Percentiles rank a stretch among this genome's conserved stretches.
phyloP scores from a whole-genome alignment of 352 stramenopile genomes.

The Pythium sukuiense region DNA sequence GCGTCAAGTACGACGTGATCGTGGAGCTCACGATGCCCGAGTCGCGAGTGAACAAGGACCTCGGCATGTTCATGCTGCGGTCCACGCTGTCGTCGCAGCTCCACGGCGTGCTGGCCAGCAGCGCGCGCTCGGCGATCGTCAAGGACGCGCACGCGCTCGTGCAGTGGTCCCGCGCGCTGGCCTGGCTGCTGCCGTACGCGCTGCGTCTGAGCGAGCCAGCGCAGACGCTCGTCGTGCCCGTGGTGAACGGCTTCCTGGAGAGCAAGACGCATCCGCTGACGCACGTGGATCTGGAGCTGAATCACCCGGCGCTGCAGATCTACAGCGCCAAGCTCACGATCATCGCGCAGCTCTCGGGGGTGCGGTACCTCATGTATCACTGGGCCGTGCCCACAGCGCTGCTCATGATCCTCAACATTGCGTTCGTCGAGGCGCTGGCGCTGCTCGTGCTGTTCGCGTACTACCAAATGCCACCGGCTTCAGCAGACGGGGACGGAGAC shows the following conservation, averaged over 20 bases:
- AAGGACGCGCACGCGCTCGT: conserved; percentile 62
- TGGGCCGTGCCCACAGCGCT: conserved; percentile 72
- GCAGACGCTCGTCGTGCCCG: conserved; percentile 50
- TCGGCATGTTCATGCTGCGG: conserved; percentile 80
- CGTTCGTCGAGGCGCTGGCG: conserved; percentile 64
- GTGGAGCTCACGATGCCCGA: conserved; percentile 72
- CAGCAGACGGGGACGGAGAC: conserved; percentile 2
- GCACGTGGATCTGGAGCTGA: conserved; percentile 51
- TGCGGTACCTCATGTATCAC: conserved; percentile 88
- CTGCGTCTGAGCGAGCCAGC: conserved; percentile 56
- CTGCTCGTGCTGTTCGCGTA: conserved; percentile 68
- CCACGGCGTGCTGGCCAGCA: conserved; percentile 40
- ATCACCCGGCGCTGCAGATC: conserved; percentile 69
- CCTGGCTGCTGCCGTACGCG: conserved; percentile 57
- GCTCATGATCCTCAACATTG: conserved; percentile 78
- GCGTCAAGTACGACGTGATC: conserved; percentile 79
- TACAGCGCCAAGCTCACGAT: conserved; percentile 76
- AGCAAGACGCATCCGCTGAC: conserved; percentile 51
- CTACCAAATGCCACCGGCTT: conserved; percentile 44
- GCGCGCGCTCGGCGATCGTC: conserved; percentile 58
- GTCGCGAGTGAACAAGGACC: conserved; percentile 54
- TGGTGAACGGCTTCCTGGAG: conserved; percentile 74
- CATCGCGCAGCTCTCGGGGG: conserved; percentile 75
- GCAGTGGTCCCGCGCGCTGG: conserved; percentile 40
- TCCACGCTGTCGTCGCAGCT: conserved; percentile 43